phyloP scores from a whole-genome alignment of 169 alveolate genomes.

The Eimeria acervulina region DNA sequence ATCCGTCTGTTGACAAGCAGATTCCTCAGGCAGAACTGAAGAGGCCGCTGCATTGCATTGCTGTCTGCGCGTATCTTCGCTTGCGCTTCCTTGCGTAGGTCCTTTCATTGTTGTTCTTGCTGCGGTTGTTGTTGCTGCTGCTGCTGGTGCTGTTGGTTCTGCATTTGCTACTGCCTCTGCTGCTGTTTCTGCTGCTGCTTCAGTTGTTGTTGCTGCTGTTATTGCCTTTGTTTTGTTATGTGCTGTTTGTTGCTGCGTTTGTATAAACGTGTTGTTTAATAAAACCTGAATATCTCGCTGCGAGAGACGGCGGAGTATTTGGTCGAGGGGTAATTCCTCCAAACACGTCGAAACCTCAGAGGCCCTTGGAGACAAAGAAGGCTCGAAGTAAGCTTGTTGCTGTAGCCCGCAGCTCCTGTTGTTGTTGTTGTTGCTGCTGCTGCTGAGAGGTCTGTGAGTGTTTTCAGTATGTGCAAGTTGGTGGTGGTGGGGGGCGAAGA shows the following conservation, averaged over 20 bases:
- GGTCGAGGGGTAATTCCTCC: conserved; percentile 32
- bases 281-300: background rate
- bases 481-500: no score
- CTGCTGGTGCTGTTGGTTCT: background rate
- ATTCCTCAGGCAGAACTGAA: no score
- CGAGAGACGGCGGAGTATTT: conserved; percentile 6
- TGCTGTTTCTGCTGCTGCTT: conserved; percentile 1
- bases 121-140: background rate
- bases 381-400: no score
- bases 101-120: no score
- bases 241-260: background rate
- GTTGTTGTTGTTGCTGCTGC: no score
- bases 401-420: background rate
- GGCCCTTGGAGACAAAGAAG: background rate
- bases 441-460: no score
- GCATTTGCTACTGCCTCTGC: background rate
- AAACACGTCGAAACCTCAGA: conserved; percentile 47
- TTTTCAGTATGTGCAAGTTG: no score
- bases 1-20: background rate
- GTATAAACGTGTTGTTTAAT: no score
- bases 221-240: background rate
- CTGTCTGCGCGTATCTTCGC: background rate
- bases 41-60: background rate
- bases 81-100: no score
- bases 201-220: background rate